phyloP scores from a whole-genome alignment of 495 filamentous ascomycete genomes.

The Podospora didyma region DNA sequence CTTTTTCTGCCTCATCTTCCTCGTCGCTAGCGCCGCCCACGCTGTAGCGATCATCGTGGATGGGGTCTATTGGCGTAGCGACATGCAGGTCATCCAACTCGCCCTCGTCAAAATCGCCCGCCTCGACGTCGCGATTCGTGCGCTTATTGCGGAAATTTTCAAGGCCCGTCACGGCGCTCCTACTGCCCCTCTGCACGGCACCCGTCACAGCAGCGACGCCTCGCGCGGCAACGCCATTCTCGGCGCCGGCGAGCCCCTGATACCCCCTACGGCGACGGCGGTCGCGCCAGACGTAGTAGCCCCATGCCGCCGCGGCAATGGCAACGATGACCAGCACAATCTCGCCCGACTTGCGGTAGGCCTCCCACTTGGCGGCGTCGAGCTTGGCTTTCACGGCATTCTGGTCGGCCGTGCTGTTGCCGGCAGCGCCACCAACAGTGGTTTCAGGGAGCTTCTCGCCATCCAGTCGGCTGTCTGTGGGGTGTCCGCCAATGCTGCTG shows the following conservation, averaged over 20 bases:
- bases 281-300: slow-evolving; percentile 79
- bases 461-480: slow-evolving; percentile 81
- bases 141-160: slow-evolving; percentile 50
- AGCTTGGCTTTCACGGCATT: slow-evolving; percentile 69
- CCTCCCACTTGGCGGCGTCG: slow-evolving; percentile 83
- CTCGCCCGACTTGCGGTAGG: slow-evolving; percentile 89
- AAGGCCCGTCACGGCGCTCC: slow-evolving; percentile 28
- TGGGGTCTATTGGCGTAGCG: slow-evolving; percentile 37
- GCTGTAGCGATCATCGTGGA: slow-evolving; percentile 45
- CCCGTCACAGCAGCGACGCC: slow-evolving; percentile 13
- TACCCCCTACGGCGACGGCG: slow-evolving; percentile 56
- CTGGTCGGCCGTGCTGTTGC: slow-evolving; percentile 73
- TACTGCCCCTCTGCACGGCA: slow-evolving; percentile 6
- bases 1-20: slow-evolving; percentile 30
- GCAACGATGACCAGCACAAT: slow-evolving; percentile 82
- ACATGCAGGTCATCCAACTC: slow-evolving; percentile 75
- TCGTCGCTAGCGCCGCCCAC: slow-evolving; percentile 55
- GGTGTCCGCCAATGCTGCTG: slow-evolving; percentile 77
- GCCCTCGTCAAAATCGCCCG: slow-evolving; percentile 83
- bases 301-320: slow-evolving; percentile 73
- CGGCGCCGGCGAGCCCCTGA: slow-evolving; percentile 42
- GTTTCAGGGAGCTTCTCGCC: slow-evolving; percentile 79
- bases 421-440: slow-evolving; percentile 66
- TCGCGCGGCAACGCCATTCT: slow-evolving; percentile 22
- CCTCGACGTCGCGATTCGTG: slow-evolving; percentile 53